Evolutionary conservation across 441 rosid species (phyloP), one percentile per base, ranked within the genome.

Genomic region (Hura crepitans): DNA sequence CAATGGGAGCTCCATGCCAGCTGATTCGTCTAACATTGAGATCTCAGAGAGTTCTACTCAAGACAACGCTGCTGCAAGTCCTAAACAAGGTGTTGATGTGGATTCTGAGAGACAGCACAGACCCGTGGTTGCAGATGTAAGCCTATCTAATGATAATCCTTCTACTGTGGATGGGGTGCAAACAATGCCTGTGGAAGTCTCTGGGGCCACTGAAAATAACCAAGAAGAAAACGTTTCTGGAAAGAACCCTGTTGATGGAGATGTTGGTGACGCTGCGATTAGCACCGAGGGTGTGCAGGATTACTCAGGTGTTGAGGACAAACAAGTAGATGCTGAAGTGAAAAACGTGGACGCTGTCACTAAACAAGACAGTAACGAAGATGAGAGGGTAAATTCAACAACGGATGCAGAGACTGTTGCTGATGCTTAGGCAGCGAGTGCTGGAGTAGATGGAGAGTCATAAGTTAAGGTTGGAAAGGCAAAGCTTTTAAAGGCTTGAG

Each of bases 91-190:
- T 74, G 42, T 45, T 61, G 76, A 77, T 69, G 54, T 58, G 17
- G 68, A 73, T 69, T 64, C 75, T 25, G 70, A 66, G 69, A 65
- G 69, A 56, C 80, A 71, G 31, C 39, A 71, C 51, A 17, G 53
- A 47, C 42, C 46, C 6, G 15, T n/a, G 42, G 79, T 37, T 42
- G 33, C 35, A 27, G 72, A 69, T 68, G 68, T 37, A 47, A 74
- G 53, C 72, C 33, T 61, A 51, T 51, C 75, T 46, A 53, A 25
- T 49, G 57, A n/a, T 25, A 68, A 8, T 18, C 51, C 70, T 30
- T 51, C 65, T 42, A 60, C 65, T 33, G 67, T 22, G n/a, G 80
- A 71, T 50, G 71, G 63, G 6, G 25, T 37, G 37, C 25, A 47
- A 15, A 30, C 54, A 47, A 20, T 43, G 11, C 9, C 57, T 18